phyloP scores from a whole-genome alignment of 148 eudicot genomes.

The Euryodendron excelsum region DNA sequence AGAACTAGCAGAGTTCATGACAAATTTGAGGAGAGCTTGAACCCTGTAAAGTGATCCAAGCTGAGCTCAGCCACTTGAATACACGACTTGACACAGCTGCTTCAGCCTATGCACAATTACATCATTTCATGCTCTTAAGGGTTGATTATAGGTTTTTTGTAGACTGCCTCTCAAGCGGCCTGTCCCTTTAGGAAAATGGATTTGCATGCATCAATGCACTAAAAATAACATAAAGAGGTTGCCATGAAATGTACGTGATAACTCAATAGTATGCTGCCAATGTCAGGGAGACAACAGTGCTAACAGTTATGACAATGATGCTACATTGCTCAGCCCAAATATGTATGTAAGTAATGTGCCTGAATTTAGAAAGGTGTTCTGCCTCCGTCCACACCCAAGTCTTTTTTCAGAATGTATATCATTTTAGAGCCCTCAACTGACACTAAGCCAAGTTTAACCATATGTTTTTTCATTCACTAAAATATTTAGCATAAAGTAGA shows the following conservation, averaged over 20 bases:
- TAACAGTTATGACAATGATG: background rate
- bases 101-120: background rate
- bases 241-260: background rate
- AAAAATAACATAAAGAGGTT: background rate
- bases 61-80: background rate
- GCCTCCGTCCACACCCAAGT: background rate
- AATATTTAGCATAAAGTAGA: background rate
- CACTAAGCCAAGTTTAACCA: background rate
- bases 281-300: background rate
- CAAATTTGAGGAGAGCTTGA: slow-evolving; percentile 2
- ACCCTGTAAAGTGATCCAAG: background rate
- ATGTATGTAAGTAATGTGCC: background rate
- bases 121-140: background rate
- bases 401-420: background rate
- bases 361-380: background rate
- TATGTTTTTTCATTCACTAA: too few species aligned
- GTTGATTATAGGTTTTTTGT: background rate
- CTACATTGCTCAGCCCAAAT: background rate
- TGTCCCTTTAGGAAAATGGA: background rate
- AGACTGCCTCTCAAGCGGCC: background rate
- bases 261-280: background rate
- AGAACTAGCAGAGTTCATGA: too few species aligned
- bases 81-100: background rate
- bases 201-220: background rate
- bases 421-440: background rate